These are phyloP conservation scores for Penicillium manginii DNA, from an alignment of 495 filamentous ascomycete species.

Conservation along the genomic window DNA sequence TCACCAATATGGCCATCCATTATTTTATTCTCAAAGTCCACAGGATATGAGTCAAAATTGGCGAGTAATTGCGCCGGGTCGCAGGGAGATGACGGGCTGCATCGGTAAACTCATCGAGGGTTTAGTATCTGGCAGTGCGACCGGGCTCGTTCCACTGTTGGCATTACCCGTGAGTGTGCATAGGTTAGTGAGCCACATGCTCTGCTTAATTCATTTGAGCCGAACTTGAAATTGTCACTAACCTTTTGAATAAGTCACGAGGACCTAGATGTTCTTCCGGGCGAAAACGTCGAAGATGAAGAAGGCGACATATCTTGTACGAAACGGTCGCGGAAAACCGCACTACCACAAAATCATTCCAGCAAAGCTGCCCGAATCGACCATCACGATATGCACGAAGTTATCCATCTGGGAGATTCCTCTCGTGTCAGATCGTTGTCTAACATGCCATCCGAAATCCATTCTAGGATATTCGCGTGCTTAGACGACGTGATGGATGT, in stretches of 20 bases:
- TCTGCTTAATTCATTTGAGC: neutral
- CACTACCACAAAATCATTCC: conserved; percentile 13
- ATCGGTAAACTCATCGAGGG: conserved; percentile 13
- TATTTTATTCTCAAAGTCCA: neutral
- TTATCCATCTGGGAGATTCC: neutral
- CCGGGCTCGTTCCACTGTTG: conserved; percentile 15
- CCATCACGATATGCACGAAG: conserved; percentile 7
- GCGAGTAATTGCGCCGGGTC: conserved; percentile 20
- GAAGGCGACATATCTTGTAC: conserved; percentile 17
- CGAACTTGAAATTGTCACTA: too few species aligned
- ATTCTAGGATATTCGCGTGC: conserved; percentile 19
- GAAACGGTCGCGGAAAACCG: conserved; percentile 6
- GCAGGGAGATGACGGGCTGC: conserved; percentile 17
- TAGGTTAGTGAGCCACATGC: conserved; percentile 4
- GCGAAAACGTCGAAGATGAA: conserved; percentile 25
- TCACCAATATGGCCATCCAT: neutral
- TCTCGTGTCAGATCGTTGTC: neutral
- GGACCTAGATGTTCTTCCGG: conserved; percentile 11
- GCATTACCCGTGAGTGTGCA: conserved; percentile 15
- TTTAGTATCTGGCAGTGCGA: conserved; percentile 12
- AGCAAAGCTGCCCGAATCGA: conserved; percentile 19
- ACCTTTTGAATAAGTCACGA: neutral
- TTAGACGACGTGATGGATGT: conserved; percentile 20
- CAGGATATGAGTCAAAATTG: conserved; percentile 14
- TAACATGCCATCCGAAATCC: conserved; percentile 13